phyloP scores from a whole-genome alignment of 768 basidiomycete genomes.

The Lentinula sp. region DNA sequence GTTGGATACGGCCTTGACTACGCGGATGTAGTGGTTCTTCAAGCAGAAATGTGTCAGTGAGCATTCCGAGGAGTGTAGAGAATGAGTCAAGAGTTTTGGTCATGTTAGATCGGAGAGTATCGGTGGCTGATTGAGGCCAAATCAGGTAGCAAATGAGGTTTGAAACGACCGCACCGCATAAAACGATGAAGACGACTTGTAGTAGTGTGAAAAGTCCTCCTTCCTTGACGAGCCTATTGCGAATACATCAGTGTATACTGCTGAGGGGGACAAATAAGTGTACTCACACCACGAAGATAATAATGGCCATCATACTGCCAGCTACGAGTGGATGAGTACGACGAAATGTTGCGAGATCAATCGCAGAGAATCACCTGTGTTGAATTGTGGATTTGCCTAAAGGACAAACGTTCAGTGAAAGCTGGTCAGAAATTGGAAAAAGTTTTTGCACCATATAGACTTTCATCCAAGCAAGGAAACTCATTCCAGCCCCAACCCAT shows the following conservation, averaged over 20 bases:
- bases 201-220: constrained; percentile 74
- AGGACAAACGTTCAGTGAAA: neutral
- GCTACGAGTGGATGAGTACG: constrained; percentile 31
- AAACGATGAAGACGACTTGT: constrained; percentile 70
- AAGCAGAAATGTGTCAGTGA: constrained; percentile 83
- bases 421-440: neutral
- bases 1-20: constrained; percentile 60
- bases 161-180: constrained; percentile 69
- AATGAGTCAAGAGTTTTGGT: constrained; percentile 83
- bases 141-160: constrained; percentile 81
- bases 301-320: constrained; percentile 80
- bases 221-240: constrained; percentile 73
- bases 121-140: constrained; percentile 83
- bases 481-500: constrained; percentile 85
- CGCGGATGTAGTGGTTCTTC: constrained; percentile 56
- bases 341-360: neutral
- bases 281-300: constrained; percentile 75
- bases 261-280: neutral
- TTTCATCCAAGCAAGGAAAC: constrained; percentile 83
- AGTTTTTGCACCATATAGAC: constrained; percentile 61
- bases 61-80: constrained; percentile 73
- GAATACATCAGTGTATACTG: constrained; percentile 4
- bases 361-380: constrained; percentile 52
- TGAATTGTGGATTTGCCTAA: constrained; percentile 75
- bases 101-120: constrained; percentile 80